Evolutionary conservation across 768 basidiomycete species (phyloP).

Genomic region (Cyclocybe cylindracea): DNA sequence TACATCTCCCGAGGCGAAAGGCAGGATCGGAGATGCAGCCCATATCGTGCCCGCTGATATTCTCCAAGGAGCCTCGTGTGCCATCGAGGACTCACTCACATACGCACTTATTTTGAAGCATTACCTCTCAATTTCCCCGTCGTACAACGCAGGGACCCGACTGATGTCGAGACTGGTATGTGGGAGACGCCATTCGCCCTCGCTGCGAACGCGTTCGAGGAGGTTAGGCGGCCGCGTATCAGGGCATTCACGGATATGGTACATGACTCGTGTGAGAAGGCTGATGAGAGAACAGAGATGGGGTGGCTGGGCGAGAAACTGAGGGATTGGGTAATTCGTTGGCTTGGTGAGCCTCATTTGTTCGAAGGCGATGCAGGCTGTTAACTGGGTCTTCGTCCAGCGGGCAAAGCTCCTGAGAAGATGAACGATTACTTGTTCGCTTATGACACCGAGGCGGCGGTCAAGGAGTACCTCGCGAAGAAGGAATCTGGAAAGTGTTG

Average conservation of each 20-base stretch:
- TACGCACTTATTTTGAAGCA: constrained; percentile 36
- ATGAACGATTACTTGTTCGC: too few species aligned
- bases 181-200: constrained; percentile 10
- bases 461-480: too few species aligned
- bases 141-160: background rate
- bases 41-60: constrained; percentile 45
- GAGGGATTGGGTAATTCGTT: constrained; percentile 32
- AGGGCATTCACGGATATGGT: constrained; percentile 31
- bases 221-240: constrained; percentile 30
- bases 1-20: constrained; percentile 16
- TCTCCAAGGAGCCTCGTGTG: constrained; percentile 42
- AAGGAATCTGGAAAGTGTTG: too few species aligned
- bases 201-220: constrained; percentile 32
- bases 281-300: constrained; percentile 31
- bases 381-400: too few species aligned
- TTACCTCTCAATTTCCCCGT: constrained; percentile 14
- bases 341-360: constrained; percentile 30
- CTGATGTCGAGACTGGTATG: too few species aligned
- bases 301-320: constrained; percentile 30
- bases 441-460: too few species aligned
- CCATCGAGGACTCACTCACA: constrained; percentile 39
- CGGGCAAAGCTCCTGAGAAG: too few species aligned
- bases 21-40: constrained; percentile 42
- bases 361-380: constrained; percentile 16
- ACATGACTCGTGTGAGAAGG: constrained; percentile 20